Conservation (phyloP, 2,329 filamentous ascomycete species). For the Aaosphaeria arxii region DNA sequence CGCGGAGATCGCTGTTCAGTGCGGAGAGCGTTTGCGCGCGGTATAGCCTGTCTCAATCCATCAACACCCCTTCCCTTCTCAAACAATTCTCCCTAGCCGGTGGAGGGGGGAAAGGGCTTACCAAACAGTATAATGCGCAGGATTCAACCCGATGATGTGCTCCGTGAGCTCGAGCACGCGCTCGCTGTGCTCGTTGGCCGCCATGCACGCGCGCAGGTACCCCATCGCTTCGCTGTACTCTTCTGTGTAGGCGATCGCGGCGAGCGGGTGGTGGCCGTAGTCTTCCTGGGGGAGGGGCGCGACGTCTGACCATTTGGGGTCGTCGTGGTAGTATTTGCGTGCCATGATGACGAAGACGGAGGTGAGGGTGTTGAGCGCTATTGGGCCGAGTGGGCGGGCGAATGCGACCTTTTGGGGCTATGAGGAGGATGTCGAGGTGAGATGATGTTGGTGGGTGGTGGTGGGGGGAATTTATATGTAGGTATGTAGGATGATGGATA, state of each 20-base stretch:
- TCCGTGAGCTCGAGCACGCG: constrained; percentile 79
- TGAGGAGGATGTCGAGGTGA: too few relatives aligned
- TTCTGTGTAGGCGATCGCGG: constrained; percentile 86
- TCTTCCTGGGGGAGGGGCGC: constrained; percentile 80
- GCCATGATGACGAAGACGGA: constrained; percentile 22
- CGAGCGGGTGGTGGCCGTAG: constrained; percentile 70
- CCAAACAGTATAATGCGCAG: constrained; percentile 98
- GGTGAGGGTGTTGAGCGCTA: constrained; percentile 36
- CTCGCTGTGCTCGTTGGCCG: constrained; percentile 75
- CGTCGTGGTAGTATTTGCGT: constrained; percentile 54
- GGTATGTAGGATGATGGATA: too few relatives aligned
- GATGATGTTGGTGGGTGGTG: too few relatives aligned
- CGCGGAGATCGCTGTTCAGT: constrained; percentile 61
- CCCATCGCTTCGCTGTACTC: constrained; percentile 90
- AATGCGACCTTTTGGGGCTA: too few relatives aligned
- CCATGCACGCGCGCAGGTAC: constrained; percentile 93
- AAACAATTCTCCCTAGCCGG: too few relatives aligned
- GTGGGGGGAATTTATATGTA: too few relatives aligned
- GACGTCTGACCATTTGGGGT: constrained; percentile 81
- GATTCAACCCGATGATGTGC: constrained; percentile 88
- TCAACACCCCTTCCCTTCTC: too few relatives aligned
- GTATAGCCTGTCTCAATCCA: constrained; percentile 61
- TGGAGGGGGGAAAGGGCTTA: constrained; percentile 25
- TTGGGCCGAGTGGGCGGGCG: too few relatives aligned
- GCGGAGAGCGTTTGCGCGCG: constrained; percentile 74